phyloP scores from a whole-genome alignment of 1,284 basidiomycete genomes.

The Papiliotrema terrestris region DNA sequence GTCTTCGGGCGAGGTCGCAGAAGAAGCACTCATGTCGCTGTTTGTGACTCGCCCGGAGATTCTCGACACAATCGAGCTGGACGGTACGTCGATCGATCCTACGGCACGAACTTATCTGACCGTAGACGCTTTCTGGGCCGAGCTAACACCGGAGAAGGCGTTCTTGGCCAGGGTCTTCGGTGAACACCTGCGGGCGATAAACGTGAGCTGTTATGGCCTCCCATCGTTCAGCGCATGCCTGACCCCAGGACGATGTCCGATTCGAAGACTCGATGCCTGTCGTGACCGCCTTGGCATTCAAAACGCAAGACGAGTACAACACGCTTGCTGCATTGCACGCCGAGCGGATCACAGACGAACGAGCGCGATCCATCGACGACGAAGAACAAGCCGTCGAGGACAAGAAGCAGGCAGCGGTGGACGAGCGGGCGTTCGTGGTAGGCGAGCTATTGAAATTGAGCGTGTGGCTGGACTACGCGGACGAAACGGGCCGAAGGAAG shows the following conservation, averaged over 20 bases:
- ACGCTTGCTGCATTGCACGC: constrained; percentile 51
- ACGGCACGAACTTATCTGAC: neutral
- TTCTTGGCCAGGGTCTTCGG: constrained; percentile 82
- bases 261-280: constrained; percentile 79
- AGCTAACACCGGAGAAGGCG: constrained; percentile 73
- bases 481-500: constrained; percentile 90
- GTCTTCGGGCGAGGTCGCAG: constrained; percentile 56
- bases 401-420: constrained; percentile 39
- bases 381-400: constrained; percentile 54
- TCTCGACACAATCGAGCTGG: constrained; percentile 66
- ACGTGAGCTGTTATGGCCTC: constrained; percentile 39
- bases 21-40: constrained; percentile 63
- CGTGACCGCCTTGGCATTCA: constrained; percentile 83
- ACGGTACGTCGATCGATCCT: constrained; percentile 54
- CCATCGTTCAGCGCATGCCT: neutral
- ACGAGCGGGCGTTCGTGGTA: constrained; percentile 64
- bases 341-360: no score
- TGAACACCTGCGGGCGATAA: constrained; percentile 66
- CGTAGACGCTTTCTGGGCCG: constrained; percentile 70
- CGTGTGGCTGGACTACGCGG: constrained; percentile 82
- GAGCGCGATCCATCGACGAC: constrained; percentile 35
- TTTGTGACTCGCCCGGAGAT: constrained; percentile 62
- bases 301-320: constrained; percentile 77
- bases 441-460: constrained; percentile 77
- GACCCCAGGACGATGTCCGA: constrained; percentile 56